Evolutionary conservation across 139 green algal species (phyloP).

Genomic region (Chlorokybus atmophyticus): DNA sequence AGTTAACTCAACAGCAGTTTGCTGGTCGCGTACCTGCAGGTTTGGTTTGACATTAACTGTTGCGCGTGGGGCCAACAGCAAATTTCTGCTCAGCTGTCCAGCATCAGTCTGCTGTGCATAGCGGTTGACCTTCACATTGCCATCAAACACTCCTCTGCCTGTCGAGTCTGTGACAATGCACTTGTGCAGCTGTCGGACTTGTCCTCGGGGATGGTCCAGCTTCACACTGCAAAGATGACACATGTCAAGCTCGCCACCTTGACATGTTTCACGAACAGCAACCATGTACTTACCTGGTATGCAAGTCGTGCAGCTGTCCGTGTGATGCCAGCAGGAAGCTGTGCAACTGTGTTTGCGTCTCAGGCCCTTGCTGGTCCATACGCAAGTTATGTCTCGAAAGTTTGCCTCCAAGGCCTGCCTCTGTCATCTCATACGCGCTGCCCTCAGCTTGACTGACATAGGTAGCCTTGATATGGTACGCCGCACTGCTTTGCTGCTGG

Average conservation of each 20-base stretch:
- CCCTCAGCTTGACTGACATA: slow-evolving; percentile 51
- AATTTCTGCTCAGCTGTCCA: slow-evolving; percentile 80
- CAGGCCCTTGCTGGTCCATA: slow-evolving; percentile 52
- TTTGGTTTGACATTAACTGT: slow-evolving; percentile 97
- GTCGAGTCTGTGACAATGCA: slow-evolving; percentile 75
- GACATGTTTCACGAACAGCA: too few species aligned
- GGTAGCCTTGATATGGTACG: too few species aligned
- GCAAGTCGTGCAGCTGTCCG: slow-evolving; percentile 85
- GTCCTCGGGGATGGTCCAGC: slow-evolving; percentile 28
- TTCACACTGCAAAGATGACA: too few species aligned
- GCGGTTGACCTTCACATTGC: slow-evolving; percentile 83
- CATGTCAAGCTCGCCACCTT: too few species aligned
- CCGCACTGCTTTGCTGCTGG: too few species aligned
- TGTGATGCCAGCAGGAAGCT: slow-evolving; percentile 73
- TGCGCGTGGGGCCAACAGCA: slow-evolving; percentile 79
- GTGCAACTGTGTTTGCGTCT: slow-evolving; percentile 39
- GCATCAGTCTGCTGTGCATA: slow-evolving; percentile 89
- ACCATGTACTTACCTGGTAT: slow-evolving; percentile 44
- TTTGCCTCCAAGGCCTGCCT: slow-evolving; percentile 52
- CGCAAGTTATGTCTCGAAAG: slow-evolving; percentile 72
- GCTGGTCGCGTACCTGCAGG: slow-evolving; percentile 43
- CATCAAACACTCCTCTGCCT: slow-evolving; percentile 87
- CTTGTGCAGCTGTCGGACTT: slow-evolving; percentile 88
- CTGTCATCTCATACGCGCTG: slow-evolving; percentile 58
- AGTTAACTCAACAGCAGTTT: too few species aligned